Conservation (phyloP, 75 land plant species). For the Picea sitchensis region DNA sequence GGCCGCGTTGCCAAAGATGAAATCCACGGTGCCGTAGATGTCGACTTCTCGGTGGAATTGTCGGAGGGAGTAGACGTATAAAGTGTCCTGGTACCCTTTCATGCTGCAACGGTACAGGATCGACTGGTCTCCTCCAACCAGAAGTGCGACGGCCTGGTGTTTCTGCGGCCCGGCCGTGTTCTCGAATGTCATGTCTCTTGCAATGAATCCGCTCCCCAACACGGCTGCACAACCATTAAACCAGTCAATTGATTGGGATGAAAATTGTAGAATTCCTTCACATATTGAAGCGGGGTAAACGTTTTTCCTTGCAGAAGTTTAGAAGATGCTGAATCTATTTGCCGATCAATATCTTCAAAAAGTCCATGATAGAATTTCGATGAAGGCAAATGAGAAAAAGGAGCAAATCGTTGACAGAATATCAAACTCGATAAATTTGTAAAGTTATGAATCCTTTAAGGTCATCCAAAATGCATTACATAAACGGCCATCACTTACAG, state of each 20-base stretch:
- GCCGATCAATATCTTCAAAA: too few species aligned
- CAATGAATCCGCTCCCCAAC: constrained; percentile 39
- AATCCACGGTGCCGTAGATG: constrained; percentile 60
- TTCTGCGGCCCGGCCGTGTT: constrained; percentile 51
- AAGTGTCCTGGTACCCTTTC: constrained; percentile 53
- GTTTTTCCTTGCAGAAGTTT: too few species aligned
- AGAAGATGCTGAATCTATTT: too few species aligned
- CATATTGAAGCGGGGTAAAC: too few species aligned
- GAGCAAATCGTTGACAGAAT: too few species aligned
- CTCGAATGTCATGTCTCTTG: constrained; percentile 33
- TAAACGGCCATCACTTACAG: too few species aligned
- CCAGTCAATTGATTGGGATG: background rate
- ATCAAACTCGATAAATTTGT: too few species aligned
- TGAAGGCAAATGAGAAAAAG: too few species aligned
- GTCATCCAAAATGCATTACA: too few species aligned
- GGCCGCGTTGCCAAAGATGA: constrained; percentile 59
- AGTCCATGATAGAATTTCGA: too few species aligned
- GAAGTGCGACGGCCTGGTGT: constrained; percentile 40
- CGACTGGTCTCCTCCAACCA: constrained; percentile 28
- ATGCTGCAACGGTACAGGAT: constrained; percentile 37
- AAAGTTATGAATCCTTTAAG: too few species aligned
- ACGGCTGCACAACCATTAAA: constrained; percentile 25
- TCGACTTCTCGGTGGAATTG: constrained; percentile 49
- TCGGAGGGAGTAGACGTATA: constrained; percentile 40
- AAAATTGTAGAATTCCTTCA: too few species aligned